phyloP scores from a whole-genome alignment of 169 alveolate species.

The Plasmodium inui region DNA sequence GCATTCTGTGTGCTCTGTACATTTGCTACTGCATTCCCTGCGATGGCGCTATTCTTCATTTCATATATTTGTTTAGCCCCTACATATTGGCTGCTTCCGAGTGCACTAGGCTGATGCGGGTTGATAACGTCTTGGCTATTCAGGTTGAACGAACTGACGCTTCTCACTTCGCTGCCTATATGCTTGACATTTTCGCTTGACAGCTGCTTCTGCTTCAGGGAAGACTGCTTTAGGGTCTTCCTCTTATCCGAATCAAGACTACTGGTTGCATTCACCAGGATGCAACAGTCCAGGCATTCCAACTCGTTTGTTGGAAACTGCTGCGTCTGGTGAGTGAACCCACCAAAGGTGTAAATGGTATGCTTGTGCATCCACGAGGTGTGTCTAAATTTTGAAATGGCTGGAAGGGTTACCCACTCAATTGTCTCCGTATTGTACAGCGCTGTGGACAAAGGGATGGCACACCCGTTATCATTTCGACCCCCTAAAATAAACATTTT shows the following conservation, averaged over 20 bases:
- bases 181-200: slow-evolving; percentile 13
- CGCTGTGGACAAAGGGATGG: slow-evolving; percentile 90
- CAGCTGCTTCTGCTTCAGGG: slow-evolving; percentile 46
- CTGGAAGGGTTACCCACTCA: slow-evolving; percentile 94
- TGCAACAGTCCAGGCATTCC: slow-evolving; percentile 84
- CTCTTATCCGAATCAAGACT: slow-evolving; percentile 53
- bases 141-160: slow-evolving; percentile 18
- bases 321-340: slow-evolving; percentile 95
- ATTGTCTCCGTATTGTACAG: slow-evolving; percentile 96
- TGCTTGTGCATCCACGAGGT: slow-evolving; percentile 92
- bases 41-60: not conserved
- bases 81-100: slow-evolving; percentile 6
- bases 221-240: slow-evolving; percentile 36
- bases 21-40: not conserved
- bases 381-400: slow-evolving; percentile 94
- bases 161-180: slow-evolving; percentile 6
- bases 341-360: slow-evolving; percentile 94
- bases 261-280: slow-evolving; percentile 28
- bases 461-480: slow-evolving; percentile 92
- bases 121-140: slow-evolving; percentile 54
- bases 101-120: not conserved
- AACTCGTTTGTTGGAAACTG: slow-evolving; percentile 92
- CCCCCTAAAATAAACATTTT: slow-evolving; percentile 97
- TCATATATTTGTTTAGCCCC: slow-evolving; percentile 1
- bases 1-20: not conserved